Percentiles rank a stretch among this genome's conserved stretches.
These are phyloP conservation scores for Pseudocercospora macadamiae DNA, from an alignment of 2,329 filamentous ascomycete species.

Conservation along the genomic window DNA sequence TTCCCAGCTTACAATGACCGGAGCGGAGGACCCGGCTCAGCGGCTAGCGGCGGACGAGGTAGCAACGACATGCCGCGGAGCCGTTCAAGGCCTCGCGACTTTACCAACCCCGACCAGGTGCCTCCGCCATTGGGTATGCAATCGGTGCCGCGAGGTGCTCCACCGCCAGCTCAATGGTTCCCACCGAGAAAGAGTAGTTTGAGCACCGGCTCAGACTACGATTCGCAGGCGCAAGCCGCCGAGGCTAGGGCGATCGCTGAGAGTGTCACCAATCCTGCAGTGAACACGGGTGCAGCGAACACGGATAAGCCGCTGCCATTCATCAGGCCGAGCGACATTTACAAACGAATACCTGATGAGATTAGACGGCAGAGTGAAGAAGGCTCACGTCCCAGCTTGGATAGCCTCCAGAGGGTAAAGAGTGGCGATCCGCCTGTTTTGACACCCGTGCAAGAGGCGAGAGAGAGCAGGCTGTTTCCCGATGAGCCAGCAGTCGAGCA, in stretches of 20 bases:
- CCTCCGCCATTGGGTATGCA: conserved; percentile 48
- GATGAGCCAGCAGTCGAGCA: neutral
- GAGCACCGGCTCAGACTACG: conserved; percentile 46
- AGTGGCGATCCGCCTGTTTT: conserved; percentile 34
- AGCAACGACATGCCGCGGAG: conserved; percentile 25
- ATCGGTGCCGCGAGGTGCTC: conserved; percentile 41
- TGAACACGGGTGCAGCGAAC: conserved; percentile 25
- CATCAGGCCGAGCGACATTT: conserved; percentile 75
- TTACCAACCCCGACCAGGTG: conserved; percentile 55
- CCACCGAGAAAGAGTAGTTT: conserved; percentile 67
- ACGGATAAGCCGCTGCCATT: conserved; percentile 62
- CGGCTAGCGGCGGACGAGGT: conserved; percentile 6
- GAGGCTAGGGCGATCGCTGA: conserved; percentile 24
- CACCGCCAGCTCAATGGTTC: conserved; percentile 49
- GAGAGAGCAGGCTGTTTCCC: conserved; percentile 25
- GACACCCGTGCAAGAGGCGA: conserved; percentile 27
- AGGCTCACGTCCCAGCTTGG: conserved; percentile 59
- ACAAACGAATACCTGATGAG: conserved; percentile 71
- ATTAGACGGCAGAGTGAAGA: conserved; percentile 61
- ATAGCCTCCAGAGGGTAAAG: conserved; percentile 44
- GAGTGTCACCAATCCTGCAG: conserved; percentile 16
- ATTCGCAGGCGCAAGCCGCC: conserved; percentile 19
- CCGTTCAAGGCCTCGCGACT: conserved; percentile 44
- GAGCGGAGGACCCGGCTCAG: conserved; percentile 15
- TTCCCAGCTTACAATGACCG: conserved; percentile 23